Evolutionary conservation across 140 eudicot genomes (phyloP).

Genomic region (Bidens hawaiensis): DNA sequence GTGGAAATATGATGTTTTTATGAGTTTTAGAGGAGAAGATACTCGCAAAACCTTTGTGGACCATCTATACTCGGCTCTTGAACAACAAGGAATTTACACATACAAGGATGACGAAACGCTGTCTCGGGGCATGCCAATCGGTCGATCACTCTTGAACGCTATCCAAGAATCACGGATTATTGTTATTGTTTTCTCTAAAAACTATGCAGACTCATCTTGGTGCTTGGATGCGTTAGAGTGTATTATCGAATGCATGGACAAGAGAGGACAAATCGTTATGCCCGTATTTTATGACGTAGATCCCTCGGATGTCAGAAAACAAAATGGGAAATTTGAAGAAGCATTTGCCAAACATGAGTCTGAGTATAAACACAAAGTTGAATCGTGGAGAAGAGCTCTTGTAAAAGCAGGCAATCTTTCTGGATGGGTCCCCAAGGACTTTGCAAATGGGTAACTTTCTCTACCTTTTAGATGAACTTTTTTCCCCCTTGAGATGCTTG

Average conservation of each 20-base stretch:
- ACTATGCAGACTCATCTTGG: slow-evolving; percentile 22
- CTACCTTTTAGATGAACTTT: background rate
- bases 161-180: slow-evolving; percentile 6
- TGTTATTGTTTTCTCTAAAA: slow-evolving; percentile 8
- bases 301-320: slow-evolving; percentile 7
- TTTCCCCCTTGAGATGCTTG: background rate
- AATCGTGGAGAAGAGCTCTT: slow-evolving; percentile 10
- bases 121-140: background rate
- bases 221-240: slow-evolving; percentile 17
- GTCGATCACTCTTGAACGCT: slow-evolving; percentile 7
- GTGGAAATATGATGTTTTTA: background rate
- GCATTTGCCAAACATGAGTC: slow-evolving; percentile 3
- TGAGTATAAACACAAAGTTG: background rate
- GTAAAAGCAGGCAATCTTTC: slow-evolving; percentile 1
- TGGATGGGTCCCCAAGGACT: slow-evolving; percentile 6
- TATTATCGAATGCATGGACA: slow-evolving; percentile 6
- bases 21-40: slow-evolving; percentile 19
- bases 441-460: background rate
- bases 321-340: background rate
- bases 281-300: slow-evolving; percentile 9
- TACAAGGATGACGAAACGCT: slow-evolving; percentile 19
- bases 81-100: background rate
- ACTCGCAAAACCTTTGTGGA: slow-evolving; percentile 7
- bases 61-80: slow-evolving; percentile 8
- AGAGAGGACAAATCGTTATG: background rate